Base-by-base conservation (phyloP, 2,329 filamentous ascomycete genomes). In the Colletotrichum sojae region DNA sequence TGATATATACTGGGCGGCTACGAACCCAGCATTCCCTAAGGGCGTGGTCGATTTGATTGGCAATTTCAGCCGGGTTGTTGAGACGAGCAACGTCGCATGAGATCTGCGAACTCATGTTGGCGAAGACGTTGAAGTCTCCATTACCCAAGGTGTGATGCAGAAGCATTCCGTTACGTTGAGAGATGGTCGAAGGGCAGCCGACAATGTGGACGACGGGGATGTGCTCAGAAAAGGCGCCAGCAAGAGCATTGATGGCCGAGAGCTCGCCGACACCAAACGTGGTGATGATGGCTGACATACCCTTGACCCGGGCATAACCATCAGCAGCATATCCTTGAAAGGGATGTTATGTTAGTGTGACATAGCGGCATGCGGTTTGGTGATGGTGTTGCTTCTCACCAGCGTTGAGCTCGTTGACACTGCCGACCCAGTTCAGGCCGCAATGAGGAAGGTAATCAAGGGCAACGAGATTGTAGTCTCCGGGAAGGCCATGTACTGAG, bases 101-200 rank as follows among this genome's bases (percentile, higher is more conserved):
- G 73, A 97, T 89, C 58, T 89, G 80, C 54, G 86, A 83, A 77
- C 86, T 92, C 91, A 97, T 97, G 76, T 93, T 88, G 73, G 90
- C 86, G 78, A 97, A 97, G 63, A 94, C 92, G 70, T 92, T 90
- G 80, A 93, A 97, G 81, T 97, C 91, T 68, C 94, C 91, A 73
- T 93, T 92, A 64, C 89, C 90, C 1, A 94, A 87, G 0, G 91
- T 93, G 78, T 94, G 92, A 74, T 93, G 90, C 39, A 86, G 80
- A 40, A 86, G 78, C 81, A 85, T 83, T 72, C 82, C 82, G 60
- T 83, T 80, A 55, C 80, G 80, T 76, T 86, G 83, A 16, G 84
- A 85, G 66, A 82, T 74, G 45, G 83, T 85, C 13, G 83, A 84
- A 1, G 85, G 85, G 71, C 82, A 85, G 56, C 85, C 85, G 48